Evolutionary conservation across 306 rosid genomes (phyloP), one percentile per base, ranked within the genome.

Genomic region (Prosopis cineraria): DNA sequence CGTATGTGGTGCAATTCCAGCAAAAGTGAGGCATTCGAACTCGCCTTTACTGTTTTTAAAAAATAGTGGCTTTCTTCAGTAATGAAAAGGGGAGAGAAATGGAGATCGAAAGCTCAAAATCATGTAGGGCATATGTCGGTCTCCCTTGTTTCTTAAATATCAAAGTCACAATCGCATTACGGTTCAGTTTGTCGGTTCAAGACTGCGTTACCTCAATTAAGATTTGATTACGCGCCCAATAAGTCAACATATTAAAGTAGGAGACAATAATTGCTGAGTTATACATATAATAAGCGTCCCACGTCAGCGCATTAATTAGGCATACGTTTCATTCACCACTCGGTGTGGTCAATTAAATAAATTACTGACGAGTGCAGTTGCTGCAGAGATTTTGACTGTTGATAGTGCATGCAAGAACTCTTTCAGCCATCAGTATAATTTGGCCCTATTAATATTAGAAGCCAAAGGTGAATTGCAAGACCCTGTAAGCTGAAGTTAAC

Each of bases 121-220:
- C 10, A 17, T n/a, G 45, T 34, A n/a, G 45, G 70, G 12, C 70
- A 64, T 16, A 64, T 10, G 70, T 64, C 29, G 13, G 27, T 64
- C 45, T 64, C 29, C 29, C 70, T 34, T 39, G 27, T 34, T 64
- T 19, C 45, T 64, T 64, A 10, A 64, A 64, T 64, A 64, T 64
- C 70, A 33, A 64, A 64, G 70, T 64, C 70, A 33, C 69, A 9
- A 34, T 63, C 44, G 10, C 14, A 0, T 63, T 19, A 63, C 25
- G 19, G 13, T 31, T 31, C 4, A 16, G 4, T 63, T 34, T 63
- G 25, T 63, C 69, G 25, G 19, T 1, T 36, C 22, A 63, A 33
- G 19, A 2, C 5, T 37, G 40, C 7, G 40, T 37, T 48, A 3
- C 33, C 33, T 56, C 19, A 56, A 56, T 56, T 56, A 56, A 56